Conservation (phyloP, 2,329 filamentous ascomycete genomes). For the Pyrenophora teres region DNA sequence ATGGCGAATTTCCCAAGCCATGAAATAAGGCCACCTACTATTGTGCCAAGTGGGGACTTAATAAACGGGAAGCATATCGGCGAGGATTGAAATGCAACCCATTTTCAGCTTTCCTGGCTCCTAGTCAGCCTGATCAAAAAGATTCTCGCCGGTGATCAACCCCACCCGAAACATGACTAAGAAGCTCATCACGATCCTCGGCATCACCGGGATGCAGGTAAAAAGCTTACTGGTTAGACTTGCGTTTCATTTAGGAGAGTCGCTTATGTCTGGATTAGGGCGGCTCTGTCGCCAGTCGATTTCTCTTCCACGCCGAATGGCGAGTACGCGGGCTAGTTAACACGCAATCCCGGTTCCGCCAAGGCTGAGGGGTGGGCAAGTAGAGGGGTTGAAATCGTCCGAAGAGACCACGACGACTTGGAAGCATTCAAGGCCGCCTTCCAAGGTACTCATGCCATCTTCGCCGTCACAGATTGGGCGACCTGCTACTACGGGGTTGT, state of each 20-base stretch:
- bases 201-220: constrained; percentile 26
- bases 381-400: constrained; percentile 25
- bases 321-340: constrained; percentile 47
- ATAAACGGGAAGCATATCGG: neutral
- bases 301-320: constrained; percentile 27
- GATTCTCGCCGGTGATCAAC: neutral
- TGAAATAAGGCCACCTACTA: no score
- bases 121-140: neutral
- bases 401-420: constrained; percentile 20
- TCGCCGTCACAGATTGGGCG: constrained; percentile 44
- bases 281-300: constrained; percentile 28
- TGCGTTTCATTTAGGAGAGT: neutral
- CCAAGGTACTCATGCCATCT: constrained; percentile 35
- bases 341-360: constrained; percentile 49
- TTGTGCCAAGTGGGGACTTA: neutral
- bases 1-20: neutral
- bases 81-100: neutral
- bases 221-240: neutral
- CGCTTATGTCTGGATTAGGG: constrained; percentile 18
- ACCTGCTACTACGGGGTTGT: constrained; percentile 40
- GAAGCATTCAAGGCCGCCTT: constrained; percentile 19
- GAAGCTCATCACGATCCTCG: constrained; percentile 26
- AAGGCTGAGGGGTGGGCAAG: constrained; percentile 39
- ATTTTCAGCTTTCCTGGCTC: neutral
- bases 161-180: neutral